Evolutionary conservation across 2,329 filamentous ascomycete species (phyloP).

Genomic region (Cladophialophora chaetospira): DNA sequence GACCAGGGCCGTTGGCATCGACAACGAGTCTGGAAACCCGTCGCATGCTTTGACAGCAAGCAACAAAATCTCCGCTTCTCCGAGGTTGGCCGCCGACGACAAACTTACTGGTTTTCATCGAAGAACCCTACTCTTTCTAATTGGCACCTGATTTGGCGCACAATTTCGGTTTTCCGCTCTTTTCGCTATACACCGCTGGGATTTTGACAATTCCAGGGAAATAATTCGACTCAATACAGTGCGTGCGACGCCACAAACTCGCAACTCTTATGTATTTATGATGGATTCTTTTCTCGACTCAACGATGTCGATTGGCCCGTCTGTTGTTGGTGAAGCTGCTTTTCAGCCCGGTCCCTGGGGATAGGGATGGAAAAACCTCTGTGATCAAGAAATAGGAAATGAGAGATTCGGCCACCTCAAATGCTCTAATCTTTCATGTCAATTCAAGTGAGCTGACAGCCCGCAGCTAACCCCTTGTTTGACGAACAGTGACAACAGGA

Average conservation of each 20-base stretch:
- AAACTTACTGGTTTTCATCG: slow-evolving; percentile 42
- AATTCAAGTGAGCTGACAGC: background rate
- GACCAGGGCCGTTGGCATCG: slow-evolving; percentile 42
- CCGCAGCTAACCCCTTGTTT: background rate
- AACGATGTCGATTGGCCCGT: slow-evolving; percentile 17
- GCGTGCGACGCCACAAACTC: slow-evolving; percentile 38
- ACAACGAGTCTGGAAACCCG: slow-evolving; percentile 32
- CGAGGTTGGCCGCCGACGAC: slow-evolving; percentile 53
- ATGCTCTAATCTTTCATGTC: background rate
- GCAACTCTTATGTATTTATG: slow-evolving; percentile 34
- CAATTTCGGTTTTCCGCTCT: slow-evolving; percentile 37
- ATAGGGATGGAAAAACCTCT: slow-evolving; percentile 29
- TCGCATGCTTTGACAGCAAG: slow-evolving; percentile 33
- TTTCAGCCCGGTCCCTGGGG: slow-evolving; percentile 25
- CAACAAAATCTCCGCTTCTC: slow-evolving; percentile 40
- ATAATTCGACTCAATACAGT: slow-evolving; percentile 23
- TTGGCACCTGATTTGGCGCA: slow-evolving; percentile 36
- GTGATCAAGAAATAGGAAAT: slow-evolving; percentile 42
- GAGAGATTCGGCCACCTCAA: slow-evolving; percentile 50
- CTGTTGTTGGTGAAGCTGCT: slow-evolving; percentile 30
- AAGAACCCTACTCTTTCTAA: slow-evolving; percentile 43
- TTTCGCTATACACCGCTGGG: slow-evolving; percentile 19
- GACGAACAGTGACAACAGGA: background rate
- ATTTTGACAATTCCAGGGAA: slow-evolving; percentile 26
- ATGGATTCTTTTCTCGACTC: slow-evolving; percentile 31